Evolutionary conservation across 495 filamentous ascomycete species (phyloP).

Genomic region (Aspergillus heteromorphus): DNA sequence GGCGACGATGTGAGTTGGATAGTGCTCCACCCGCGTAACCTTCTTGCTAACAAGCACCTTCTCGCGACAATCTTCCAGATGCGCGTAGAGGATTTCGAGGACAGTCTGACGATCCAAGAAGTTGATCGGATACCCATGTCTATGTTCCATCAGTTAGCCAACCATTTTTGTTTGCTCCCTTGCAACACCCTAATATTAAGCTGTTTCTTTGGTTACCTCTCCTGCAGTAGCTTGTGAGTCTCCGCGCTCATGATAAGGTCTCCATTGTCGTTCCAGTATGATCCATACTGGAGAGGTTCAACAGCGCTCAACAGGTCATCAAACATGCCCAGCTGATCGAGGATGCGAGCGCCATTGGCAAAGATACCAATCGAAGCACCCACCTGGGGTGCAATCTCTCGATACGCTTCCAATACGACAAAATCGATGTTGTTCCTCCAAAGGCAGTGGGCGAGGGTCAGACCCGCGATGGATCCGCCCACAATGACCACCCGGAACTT

Average conservation of each 20-base stretch:
- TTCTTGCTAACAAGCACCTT: conserved; percentile 9
- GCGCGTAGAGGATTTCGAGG: conserved; percentile 18
- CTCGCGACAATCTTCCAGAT: neutral
- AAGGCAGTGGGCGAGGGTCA: conserved; percentile 44
- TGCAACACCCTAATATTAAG: too few species aligned
- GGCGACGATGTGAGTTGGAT: neutral
- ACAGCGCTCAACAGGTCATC: conserved; percentile 25
- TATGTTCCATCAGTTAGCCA: too few species aligned
- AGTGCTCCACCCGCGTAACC: conserved; percentile 10
- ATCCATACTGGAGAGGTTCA: too few species aligned
- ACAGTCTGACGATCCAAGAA: conserved; percentile 30
- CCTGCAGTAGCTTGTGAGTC: too few species aligned
- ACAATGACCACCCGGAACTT: conserved; percentile 46
- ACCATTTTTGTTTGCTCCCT: too few species aligned
- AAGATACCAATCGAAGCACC: conserved; percentile 34
- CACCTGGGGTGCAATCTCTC: conserved; percentile 27
- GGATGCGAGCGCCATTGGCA: conserved; percentile 31
- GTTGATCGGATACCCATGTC: conserved; percentile 13
- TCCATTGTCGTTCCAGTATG: too few species aligned
- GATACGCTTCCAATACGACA: conserved; percentile 39
- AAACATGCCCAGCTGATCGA: conserved; percentile 44
- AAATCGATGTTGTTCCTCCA: conserved; percentile 42
- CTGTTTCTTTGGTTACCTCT: too few species aligned
- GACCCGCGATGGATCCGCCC: conserved; percentile 44
- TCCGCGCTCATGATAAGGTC: too few species aligned